These are phyloP conservation scores for Candida orba DNA, from an alignment of 805 yeast genomes.

Conservation along the genomic window DNA sequence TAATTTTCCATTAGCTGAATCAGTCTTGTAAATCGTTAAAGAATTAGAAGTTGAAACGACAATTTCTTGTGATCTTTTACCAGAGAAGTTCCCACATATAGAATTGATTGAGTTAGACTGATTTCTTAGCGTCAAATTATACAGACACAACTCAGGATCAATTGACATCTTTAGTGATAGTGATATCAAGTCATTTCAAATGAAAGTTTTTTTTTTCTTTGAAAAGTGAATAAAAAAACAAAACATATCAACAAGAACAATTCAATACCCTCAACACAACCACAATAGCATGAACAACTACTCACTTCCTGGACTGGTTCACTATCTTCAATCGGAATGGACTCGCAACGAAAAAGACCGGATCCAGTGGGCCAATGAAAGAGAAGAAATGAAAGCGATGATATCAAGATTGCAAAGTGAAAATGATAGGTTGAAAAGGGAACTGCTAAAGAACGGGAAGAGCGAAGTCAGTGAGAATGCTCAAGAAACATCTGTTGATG, in stretches of 20 bases:
- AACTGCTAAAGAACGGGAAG: not conserved
- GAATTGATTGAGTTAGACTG: slow-evolving; percentile 49
- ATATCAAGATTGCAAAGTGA: slow-evolving; percentile 49
- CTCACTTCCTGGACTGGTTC: slow-evolving; percentile 45
- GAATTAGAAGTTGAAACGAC: slow-evolving; percentile 49
- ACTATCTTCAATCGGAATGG: slow-evolving; percentile 56
- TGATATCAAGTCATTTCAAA: not conserved
- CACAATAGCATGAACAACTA: slow-evolving; percentile 4
- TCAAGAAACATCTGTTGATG: slow-evolving; percentile 4
- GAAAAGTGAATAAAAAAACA: not conserved
- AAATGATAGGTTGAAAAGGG: slow-evolving; percentile 30
- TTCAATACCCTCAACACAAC: no score
- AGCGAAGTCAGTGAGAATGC: not conserved
- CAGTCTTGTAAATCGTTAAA: slow-evolving; percentile 46
- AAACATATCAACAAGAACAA: not conserved
- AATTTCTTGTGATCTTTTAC: slow-evolving; percentile 51
- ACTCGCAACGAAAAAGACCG: slow-evolving; percentile 53
- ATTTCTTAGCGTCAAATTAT: slow-evolving; percentile 62
- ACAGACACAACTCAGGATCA: slow-evolving; percentile 36
- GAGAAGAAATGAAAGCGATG: slow-evolving; percentile 49
- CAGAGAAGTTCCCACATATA: slow-evolving; percentile 64
- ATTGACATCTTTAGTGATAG: slow-evolving; percentile 1
- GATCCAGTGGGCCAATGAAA: slow-evolving; percentile 53
- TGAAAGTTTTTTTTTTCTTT: not conserved
- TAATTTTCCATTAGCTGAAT: slow-evolving; percentile 51